Evolutionary conservation across 192 early-diverging fungal species (phyloP).

Genomic region (Coemansia sp.): DNA sequence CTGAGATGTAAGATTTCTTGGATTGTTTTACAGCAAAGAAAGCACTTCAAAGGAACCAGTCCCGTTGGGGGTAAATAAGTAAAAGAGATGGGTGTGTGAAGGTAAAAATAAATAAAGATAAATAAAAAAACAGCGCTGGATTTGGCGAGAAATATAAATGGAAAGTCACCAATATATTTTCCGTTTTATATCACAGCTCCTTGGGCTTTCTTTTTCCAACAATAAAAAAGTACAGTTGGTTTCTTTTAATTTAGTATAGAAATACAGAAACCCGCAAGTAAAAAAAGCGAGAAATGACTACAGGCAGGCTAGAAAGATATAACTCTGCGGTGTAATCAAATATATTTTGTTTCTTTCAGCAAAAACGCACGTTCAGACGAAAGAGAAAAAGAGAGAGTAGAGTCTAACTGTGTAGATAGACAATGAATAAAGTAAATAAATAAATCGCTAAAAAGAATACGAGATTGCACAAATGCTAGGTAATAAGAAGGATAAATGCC

Average conservation of each 20-base stretch:
- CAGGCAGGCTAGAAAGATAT: not conserved
- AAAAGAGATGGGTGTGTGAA: not conserved
- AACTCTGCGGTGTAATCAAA: not conserved
- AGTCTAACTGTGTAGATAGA: too few relatives aligned
- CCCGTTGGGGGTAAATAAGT: not conserved
- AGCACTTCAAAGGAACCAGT: not conserved
- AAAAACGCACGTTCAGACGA: not conserved
- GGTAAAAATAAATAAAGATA: not conserved
- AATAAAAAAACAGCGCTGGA: not conserved
- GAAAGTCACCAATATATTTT: not conserved
- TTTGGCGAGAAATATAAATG: not conserved
- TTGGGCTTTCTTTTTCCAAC: not conserved
- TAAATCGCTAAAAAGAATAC: not conserved
- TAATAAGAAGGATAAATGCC: slow-evolving; percentile 8
- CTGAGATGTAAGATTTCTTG: not conserved
- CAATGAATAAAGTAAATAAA: slow-evolving; percentile 3
- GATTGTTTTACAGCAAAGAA: not conserved
- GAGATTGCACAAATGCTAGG: slow-evolving; percentile 4
- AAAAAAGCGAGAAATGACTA: not conserved
- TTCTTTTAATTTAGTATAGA: not conserved
- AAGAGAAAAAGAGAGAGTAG: not conserved
- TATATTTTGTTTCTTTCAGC: not conserved
- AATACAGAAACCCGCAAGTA: not conserved
- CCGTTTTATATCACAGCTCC: not conserved
- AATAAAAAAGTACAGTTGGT: not conserved